Evolutionary conservation across 2,329 filamentous ascomycete species (phyloP), one percentile per base, ranked within the genome.

Genomic region (Aureobasidium sp.): DNA sequence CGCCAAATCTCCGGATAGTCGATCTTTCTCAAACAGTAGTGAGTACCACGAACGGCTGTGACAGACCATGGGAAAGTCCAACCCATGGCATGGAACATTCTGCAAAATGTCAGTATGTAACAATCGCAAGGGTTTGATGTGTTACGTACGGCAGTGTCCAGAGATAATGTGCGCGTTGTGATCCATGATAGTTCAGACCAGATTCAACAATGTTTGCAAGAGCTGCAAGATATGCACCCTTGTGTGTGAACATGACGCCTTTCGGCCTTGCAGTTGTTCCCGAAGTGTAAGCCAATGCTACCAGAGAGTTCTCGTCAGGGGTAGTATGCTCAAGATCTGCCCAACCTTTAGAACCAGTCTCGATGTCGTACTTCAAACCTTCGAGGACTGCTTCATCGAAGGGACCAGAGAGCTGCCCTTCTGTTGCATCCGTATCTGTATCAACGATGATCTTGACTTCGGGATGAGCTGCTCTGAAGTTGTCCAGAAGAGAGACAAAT

Each of bases 1-100:
- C 84, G 83, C 94, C 94, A 99, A 64, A 99, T 96, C 63, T 93
- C 81, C 0, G 90, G 85, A 72, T 99, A 99, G 75, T 97, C 92
- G 66, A 99, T 90, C 78, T 96, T 97, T 64, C 94, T 84, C 20
- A 99, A 80, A 70, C 92, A 97, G 72, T 96, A 92, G 74, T 97
- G 92, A 3, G 93, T 95, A n/a, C 93, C 94, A 65, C 94, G 82
- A 5, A 94, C 92, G 1, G 92, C 91, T 12, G 91, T 95, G n/a
- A 97, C 83, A 1, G 92, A 84, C 94, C 71, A 74, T 4, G 71
- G 72, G 59, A 74, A 74, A 1, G 71, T 73, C 72, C 73, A 74
- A 75, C 82, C 82, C 73, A 81, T 83, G 8, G 84, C 79, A 67
- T 86, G 88, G 74, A 85, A 93, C 91, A 97, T 91, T 10, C 55